A percentile compares a stretch with the other conserved stretches of the same genome.
phyloP scores from a whole-genome alignment of 2,329 filamentous ascomycete species.

The Fusarium sp. region DNA sequence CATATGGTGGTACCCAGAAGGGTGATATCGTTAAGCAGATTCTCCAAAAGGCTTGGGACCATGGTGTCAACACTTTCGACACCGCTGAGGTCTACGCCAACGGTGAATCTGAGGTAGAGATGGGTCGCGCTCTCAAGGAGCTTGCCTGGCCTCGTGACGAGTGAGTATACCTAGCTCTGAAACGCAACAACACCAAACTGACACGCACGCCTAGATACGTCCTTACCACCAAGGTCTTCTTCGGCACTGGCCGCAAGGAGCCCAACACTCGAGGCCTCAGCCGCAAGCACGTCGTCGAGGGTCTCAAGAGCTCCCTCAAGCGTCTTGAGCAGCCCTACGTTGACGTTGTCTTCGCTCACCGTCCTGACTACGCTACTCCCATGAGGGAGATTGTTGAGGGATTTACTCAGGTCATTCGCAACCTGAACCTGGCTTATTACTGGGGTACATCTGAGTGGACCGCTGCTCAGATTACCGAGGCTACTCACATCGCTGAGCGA shows the following conservation, averaged over 20 bases:
- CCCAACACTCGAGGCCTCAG: conserved; percentile 73
- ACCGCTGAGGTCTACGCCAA: conserved; percentile 69
- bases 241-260: conserved; percentile 49
- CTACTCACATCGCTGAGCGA: conserved; percentile 66
- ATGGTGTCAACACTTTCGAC: conserved; percentile 73
- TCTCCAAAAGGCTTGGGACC: conserved; percentile 71
- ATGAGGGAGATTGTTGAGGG: conserved; percentile 49
- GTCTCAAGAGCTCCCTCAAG: conserved; percentile 45
- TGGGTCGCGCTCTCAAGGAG: conserved; percentile 70
- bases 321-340: conserved; percentile 47
- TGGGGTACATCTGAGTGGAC: conserved; percentile 76
- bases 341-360: conserved; percentile 48
- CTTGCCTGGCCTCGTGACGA: conserved; percentile 71
- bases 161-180: accelerated
- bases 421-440: conserved; percentile 49
- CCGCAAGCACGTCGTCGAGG: conserved; percentile 75
- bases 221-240: conserved; percentile 60
- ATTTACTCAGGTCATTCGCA: conserved; percentile 47
- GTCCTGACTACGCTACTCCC: conserved; percentile 45
- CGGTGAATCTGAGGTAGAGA: conserved; percentile 73
- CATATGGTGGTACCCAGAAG: conserved; percentile 67
- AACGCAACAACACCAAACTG: neutral
- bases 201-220: conserved; percentile 55
- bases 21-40: conserved; percentile 71
- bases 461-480: conserved; percentile 74